Percentiles rank a stretch among this genome's conserved stretches.
Conservation (phyloP, 129 eudicot species). For the Lactuca saligna region DNA sequence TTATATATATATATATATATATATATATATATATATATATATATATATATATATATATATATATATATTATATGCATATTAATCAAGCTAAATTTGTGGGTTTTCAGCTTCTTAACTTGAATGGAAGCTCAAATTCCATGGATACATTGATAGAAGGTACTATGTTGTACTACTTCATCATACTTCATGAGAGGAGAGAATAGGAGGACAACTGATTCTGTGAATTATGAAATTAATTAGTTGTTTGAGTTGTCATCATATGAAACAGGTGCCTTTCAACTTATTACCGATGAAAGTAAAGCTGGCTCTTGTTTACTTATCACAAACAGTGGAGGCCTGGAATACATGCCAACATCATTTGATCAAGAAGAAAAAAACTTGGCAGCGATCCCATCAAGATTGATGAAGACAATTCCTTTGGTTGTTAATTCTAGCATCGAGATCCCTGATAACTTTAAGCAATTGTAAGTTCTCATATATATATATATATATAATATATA, state of each 20-base stretch:
- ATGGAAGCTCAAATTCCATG: constrained; percentile 79
- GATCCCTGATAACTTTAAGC: constrained; percentile 71
- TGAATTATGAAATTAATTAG: neutral
- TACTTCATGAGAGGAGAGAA: neutral
- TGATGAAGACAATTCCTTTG: constrained; percentile 39
- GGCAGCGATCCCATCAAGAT: constrained; percentile 40
- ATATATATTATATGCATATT: constrained; percentile 49
- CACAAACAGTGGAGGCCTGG: constrained; percentile 74
- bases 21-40: too few relatives aligned
- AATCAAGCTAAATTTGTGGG: constrained; percentile 53
- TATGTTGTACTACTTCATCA: neutral
- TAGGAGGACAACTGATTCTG: neutral
- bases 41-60: too few relatives aligned
- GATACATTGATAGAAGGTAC: constrained; percentile 73
- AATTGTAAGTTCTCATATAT: constrained; percentile 83
- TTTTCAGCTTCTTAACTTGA: constrained; percentile 36
- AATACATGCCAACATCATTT: constrained; percentile 90
- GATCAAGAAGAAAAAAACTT: constrained; percentile 80
- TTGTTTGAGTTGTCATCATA: neutral
- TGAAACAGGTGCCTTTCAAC: constrained; percentile 79
- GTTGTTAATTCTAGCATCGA: constrained; percentile 38
- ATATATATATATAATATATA: too few relatives aligned
- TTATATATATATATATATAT: too few relatives aligned
- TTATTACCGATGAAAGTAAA: constrained; percentile 74
- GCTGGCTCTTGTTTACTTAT: constrained; percentile 92